phyloP scores from a whole-genome alignment of 495 filamentous ascomycete species.

The Rhypophila decipiens region DNA sequence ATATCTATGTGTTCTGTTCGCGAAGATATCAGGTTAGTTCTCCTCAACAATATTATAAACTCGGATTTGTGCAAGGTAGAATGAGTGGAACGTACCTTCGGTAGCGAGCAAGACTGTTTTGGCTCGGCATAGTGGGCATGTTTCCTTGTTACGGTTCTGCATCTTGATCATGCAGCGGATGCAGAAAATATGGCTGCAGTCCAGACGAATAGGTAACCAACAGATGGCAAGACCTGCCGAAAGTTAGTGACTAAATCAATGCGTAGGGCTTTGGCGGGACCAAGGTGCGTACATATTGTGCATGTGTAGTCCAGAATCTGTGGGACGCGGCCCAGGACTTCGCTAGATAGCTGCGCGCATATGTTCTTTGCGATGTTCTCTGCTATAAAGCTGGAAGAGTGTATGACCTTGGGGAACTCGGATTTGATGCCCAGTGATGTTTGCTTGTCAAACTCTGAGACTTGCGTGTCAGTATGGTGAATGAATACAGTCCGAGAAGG shows the following conservation, averaged over 20 bases:
- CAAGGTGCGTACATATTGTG: constrained; percentile 50
- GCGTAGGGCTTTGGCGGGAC: neutral
- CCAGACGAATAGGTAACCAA: constrained; percentile 60
- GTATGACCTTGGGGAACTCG: constrained; percentile 45
- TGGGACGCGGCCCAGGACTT: constrained; percentile 59
- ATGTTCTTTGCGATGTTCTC: constrained; percentile 57
- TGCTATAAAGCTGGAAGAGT: constrained; percentile 44
- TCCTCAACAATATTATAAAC: neutral
- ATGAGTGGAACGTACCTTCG: constrained; percentile 31
- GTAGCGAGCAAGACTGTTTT: constrained; percentile 55
- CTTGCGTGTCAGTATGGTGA: neutral
- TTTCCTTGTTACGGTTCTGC: constrained; percentile 50
- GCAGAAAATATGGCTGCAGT: constrained; percentile 64
- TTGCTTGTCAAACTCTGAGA: constrained; percentile 74
- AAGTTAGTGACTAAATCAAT: neutral
- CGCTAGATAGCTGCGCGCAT: constrained; percentile 56
- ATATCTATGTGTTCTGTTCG: constrained; percentile 52
- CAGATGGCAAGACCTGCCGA: constrained; percentile 43
- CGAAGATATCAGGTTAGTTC: neutral
- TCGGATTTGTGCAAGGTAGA: neutral
- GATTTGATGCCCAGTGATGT: constrained; percentile 57
- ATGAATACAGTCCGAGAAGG: neutral
- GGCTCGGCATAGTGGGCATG: constrained; percentile 63
- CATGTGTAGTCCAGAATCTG: constrained; percentile 68
- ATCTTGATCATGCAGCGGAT: constrained; percentile 66